Percentiles rank a stretch among this genome's conserved stretches.
phyloP scores from a whole-genome alignment of 148 eudicot species.

The Silene conica region DNA sequence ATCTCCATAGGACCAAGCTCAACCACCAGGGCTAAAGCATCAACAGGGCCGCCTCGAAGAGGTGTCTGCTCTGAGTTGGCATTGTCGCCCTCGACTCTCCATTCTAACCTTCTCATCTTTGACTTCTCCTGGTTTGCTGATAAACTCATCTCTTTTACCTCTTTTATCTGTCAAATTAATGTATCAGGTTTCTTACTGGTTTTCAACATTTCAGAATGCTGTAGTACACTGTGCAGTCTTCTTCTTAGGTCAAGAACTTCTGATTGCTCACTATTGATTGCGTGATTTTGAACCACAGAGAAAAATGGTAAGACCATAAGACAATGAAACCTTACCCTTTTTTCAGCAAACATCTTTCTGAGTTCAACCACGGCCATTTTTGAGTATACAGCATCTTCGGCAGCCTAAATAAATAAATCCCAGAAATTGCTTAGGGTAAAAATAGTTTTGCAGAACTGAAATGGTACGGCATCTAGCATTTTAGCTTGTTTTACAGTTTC shows the following conservation, averaged over 20 bases:
- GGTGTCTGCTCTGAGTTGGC: constrained; percentile 22
- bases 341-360: constrained; percentile 62
- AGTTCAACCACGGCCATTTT: constrained; percentile 61
- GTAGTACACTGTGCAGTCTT: background rate
- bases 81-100: constrained; percentile 58
- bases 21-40: constrained; percentile 49
- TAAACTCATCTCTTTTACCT: constrained; percentile 67
- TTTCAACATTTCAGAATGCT: background rate
- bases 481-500: too few relatives aligned
- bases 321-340: constrained; percentile 34
- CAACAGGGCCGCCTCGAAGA: constrained; percentile 58
- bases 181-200: background rate
- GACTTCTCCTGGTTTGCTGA: constrained; percentile 83
- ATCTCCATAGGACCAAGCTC: constrained; percentile 96
- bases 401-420: constrained; percentile 43
- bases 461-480: background rate
- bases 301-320: background rate
- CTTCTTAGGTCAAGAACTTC: background rate
- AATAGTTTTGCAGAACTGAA: background rate
- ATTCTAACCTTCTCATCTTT: constrained; percentile 50
- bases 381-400: constrained; percentile 64
- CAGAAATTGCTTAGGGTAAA: background rate
- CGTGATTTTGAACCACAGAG: background rate
- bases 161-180: constrained; percentile 48
- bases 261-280: background rate